Conservation (phyloP, 2,329 filamentous ascomycete species). For the Aschersonia sp. region DNA sequence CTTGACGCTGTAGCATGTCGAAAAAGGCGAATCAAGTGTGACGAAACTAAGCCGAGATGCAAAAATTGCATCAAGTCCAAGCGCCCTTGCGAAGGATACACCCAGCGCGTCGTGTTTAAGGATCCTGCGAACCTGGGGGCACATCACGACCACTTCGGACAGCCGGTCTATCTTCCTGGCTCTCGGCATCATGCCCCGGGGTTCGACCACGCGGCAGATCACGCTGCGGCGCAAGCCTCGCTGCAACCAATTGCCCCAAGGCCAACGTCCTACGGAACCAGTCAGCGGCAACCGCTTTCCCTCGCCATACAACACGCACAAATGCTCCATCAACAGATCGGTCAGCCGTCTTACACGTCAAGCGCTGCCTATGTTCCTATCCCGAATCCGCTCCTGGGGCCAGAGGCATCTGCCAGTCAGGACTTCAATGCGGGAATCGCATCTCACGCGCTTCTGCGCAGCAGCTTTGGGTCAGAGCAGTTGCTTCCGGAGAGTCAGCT, state of each 20-base stretch:
- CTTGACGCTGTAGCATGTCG: conserved; percentile 53
- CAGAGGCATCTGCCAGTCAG: conserved; percentile 2
- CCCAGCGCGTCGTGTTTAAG: conserved; percentile 68
- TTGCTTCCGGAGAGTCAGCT: conserved; percentile 3
- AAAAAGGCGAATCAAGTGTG: conserved; percentile 91
- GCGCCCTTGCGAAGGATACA: conserved; percentile 71
- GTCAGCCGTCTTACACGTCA: conserved; percentile 1
- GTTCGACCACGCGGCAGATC: conserved; percentile 10
- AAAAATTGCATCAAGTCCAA: conserved; percentile 80
- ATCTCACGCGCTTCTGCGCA: background rate
- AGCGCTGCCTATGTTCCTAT: conserved; percentile 4
- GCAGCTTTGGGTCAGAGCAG: conserved; percentile 3
- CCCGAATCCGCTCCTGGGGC: conserved; percentile 8
- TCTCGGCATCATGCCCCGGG: conserved; percentile 15
- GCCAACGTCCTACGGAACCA: conserved; percentile 21
- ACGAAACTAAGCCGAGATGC: conserved; percentile 72
- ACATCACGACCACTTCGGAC: conserved; percentile 30
- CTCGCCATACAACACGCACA: conserved; percentile 2
- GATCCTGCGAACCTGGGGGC: conserved; percentile 29
- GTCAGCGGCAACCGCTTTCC: conserved; percentile 5
- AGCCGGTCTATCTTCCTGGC: conserved; percentile 25
- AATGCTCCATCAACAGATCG: background rate
- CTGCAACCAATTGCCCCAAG: conserved; percentile 35
- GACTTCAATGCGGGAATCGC: background rate
- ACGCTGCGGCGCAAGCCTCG: conserved; percentile 23